phyloP scores from a whole-genome alignment of 768 basidiomycete genomes.

The Boletus tomentosulus region DNA sequence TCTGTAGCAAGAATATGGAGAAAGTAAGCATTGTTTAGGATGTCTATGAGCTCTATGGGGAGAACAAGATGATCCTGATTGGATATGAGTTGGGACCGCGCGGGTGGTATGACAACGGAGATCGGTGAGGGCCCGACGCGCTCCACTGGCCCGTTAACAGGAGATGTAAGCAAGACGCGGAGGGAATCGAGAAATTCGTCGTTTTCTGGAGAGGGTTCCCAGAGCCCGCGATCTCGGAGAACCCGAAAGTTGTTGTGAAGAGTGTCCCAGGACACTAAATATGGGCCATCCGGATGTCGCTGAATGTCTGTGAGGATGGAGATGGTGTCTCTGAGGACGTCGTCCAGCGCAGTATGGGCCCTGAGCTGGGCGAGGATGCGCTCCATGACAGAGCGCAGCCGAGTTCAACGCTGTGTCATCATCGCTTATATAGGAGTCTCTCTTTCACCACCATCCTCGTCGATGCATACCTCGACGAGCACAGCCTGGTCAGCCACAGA shows the following conservation, averaged over 20 bases:
- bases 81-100: slow-evolving; percentile 20
- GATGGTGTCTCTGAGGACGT: slow-evolving; percentile 22
- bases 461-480: slow-evolving; percentile 21
- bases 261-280: slow-evolving; percentile 22
- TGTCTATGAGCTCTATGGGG: slow-evolving; percentile 52
- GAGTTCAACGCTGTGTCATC: not conserved
- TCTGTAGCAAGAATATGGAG: slow-evolving; percentile 66
- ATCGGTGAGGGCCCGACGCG: not conserved
- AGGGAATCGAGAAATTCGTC: slow-evolving; percentile 27
- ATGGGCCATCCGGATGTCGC: slow-evolving; percentile 15
- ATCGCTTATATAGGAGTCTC: slow-evolving; percentile 16
- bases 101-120: slow-evolving; percentile 15
- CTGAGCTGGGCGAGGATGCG: slow-evolving; percentile 26
- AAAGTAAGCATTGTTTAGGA: slow-evolving; percentile 58
- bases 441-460: slow-evolving; percentile 8
- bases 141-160: not conserved
- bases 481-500: slow-evolving; percentile 9
- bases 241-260: slow-evolving; percentile 18
- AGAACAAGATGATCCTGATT: slow-evolving; percentile 30
- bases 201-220: slow-evolving; percentile 25
- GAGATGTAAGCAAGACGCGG: slow-evolving; percentile 11
- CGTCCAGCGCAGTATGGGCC: slow-evolving; percentile 7
- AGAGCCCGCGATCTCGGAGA: slow-evolving; percentile 24
- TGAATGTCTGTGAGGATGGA: slow-evolving; percentile 18
- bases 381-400: slow-evolving; percentile 15